Conservation (phyloP, 495 filamentous ascomycete species). For the Penicillium dipodomyicola region DNA sequence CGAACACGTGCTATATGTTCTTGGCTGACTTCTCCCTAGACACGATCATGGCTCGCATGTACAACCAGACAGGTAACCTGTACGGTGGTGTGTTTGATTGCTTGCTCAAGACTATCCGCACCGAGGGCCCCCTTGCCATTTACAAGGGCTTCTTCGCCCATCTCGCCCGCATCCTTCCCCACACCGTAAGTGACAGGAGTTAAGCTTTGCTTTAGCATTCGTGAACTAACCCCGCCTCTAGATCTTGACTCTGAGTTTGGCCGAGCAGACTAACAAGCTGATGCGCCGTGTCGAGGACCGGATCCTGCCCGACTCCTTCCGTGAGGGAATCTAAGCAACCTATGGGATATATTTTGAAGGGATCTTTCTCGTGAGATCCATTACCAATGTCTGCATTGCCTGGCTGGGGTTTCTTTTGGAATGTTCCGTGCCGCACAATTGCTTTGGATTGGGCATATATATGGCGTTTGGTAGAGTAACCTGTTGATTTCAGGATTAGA, state of each 20-base stretch:
- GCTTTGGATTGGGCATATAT: conserved; percentile 15
- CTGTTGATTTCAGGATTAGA: background rate
- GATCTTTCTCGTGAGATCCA: conserved; percentile 4
- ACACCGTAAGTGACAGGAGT: conserved; percentile 61
- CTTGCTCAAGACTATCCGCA: conserved; percentile 82
- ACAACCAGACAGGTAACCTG: conserved; percentile 97
- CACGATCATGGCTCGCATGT: conserved; percentile 97
- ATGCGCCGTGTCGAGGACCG: conserved; percentile 73
- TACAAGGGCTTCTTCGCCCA: conserved; percentile 99
- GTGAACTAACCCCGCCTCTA: conserved; percentile 28
- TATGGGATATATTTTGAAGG: background rate
- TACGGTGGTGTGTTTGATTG: conserved; percentile 94
- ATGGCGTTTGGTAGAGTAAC: conserved; percentile 11
- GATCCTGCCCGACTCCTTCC: conserved; percentile 53
- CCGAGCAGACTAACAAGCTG: conserved; percentile 95
- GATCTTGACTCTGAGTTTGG: conserved; percentile 87
- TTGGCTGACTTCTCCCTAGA: conserved; percentile 51
- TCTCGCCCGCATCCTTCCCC: conserved; percentile 87
- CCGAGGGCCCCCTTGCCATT: conserved; percentile 87
- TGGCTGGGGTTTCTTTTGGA: background rate
- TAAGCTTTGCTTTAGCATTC: background rate
- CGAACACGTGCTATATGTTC: background rate
- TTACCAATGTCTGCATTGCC: conserved; percentile 1
- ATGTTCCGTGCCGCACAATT: background rate
- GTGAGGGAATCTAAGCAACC: conserved; percentile 43